Evolutionary conservation across 176 grass and related monocot genomes (phyloP), one percentile per base, ranked within the genome.

Genomic region (Oryza meyeriana): DNA sequence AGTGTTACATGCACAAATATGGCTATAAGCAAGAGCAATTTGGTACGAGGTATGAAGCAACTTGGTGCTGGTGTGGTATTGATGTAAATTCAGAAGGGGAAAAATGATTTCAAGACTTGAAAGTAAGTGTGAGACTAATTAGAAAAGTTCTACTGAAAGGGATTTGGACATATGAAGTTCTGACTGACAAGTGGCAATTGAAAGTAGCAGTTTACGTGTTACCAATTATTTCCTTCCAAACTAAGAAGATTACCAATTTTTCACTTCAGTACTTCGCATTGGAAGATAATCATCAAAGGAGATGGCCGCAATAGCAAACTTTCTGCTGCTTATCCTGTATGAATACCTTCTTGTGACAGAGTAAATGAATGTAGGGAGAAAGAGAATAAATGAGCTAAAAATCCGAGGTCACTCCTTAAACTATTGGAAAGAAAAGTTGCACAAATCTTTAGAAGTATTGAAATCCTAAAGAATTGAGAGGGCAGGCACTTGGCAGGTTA

Each of bases 241-340:
- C 27, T 66, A 86, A 36, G 66, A 31, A 61, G 67, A 45, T 76
- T 84, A 91, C 93, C 88, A 66, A 82, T 93, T 94, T 71, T 93
- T 99, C 79, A 95, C 82, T 93, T 99, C 96, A 58, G 75, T 84
- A 72, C 96, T 99, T 66, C 87, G 87, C 96, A 99, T 95, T 28
- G 96, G 96, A 80, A 95, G 93, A 81, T 95, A 88, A 77, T 93
- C 79, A 86, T 89, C 83, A 27, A 89, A 68, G 79, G 84, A 82
- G 26, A 93, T 32, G 50, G 93, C 87, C 64, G 81, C 73, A 39
- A 65, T 59, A 40, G 79, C 6, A 67, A 82, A 72, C 63, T 70
- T 95, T 81, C 87, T 88, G 72, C 76, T 81, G 52, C 81, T 70
- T n/a, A 57, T 79, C 90, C 96, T 95, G 91, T 77, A 91, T 28